Evolutionary conservation across 2,329 filamentous ascomycete species (phyloP).

Genomic region (Penicillium polonicum): DNA sequence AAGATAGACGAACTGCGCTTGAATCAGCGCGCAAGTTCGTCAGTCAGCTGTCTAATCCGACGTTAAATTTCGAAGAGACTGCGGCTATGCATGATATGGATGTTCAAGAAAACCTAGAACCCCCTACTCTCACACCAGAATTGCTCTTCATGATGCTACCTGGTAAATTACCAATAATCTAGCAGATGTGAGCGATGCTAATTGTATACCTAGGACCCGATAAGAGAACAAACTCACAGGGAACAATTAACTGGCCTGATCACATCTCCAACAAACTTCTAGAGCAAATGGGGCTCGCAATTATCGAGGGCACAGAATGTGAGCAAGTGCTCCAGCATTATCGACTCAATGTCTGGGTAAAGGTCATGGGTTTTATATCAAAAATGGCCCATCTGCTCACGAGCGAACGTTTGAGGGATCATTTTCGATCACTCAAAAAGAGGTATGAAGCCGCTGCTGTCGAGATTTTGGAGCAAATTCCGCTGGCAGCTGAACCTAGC

Average conservation of each 20-base stretch:
- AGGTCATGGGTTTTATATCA: slow-evolving; percentile 21
- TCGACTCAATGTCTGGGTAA: slow-evolving; percentile 22
- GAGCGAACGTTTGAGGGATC: slow-evolving; percentile 16
- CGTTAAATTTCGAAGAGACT: slow-evolving; percentile 15
- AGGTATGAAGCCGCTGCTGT: slow-evolving; percentile 20
- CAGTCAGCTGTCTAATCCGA: slow-evolving; percentile 22
- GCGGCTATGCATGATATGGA: slow-evolving; percentile 10
- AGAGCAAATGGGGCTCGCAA: slow-evolving; percentile 26
- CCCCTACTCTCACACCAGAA: slow-evolving; percentile 21
- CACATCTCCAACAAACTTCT: slow-evolving; percentile 23
- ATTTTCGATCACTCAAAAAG: slow-evolving; percentile 22
- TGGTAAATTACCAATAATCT: slow-evolving; percentile 3
- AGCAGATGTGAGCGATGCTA: not conserved
- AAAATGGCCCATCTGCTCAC: slow-evolving; percentile 20
- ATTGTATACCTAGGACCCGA: slow-evolving; percentile 12
- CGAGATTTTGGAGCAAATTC: slow-evolving; percentile 20
- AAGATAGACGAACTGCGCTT: slow-evolving; percentile 20
- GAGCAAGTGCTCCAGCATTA: slow-evolving; percentile 22
- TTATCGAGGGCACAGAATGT: slow-evolving; percentile 21
- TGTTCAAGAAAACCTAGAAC: slow-evolving; percentile 11
- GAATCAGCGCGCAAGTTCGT: slow-evolving; percentile 23
- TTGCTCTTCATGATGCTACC: slow-evolving; percentile 26
- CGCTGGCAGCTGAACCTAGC: slow-evolving; percentile 21
- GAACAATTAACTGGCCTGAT: slow-evolving; percentile 23
- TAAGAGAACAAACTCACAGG: slow-evolving; percentile 21